Conservation (phyloP, 2,329 filamentous ascomycete species). For the Cyanodermella asteris region DNA sequence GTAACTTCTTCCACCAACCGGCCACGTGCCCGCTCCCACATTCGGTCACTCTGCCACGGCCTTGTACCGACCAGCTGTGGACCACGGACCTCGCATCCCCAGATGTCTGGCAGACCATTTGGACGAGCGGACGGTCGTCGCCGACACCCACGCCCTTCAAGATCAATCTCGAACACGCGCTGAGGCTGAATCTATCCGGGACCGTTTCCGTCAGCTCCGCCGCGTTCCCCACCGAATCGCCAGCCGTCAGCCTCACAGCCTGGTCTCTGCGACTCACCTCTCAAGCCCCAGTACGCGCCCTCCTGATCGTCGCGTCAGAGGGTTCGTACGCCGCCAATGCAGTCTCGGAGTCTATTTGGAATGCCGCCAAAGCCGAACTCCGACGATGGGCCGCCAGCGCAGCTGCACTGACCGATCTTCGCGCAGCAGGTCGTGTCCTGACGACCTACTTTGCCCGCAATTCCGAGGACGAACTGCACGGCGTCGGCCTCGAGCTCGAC, state of each 20-base stretch:
- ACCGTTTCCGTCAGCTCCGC: slow-evolving; percentile 9
- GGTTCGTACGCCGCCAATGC: slow-evolving; percentile 17
- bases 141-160: too few species aligned
- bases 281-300: slow-evolving; percentile 12
- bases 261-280: slow-evolving; percentile 10
- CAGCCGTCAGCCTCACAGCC: not conserved
- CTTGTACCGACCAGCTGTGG: slow-evolving; percentile 13
- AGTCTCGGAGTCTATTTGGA: slow-evolving; percentile 13
- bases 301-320: slow-evolving; percentile 16
- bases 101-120: slow-evolving; percentile 6
- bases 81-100: slow-evolving; percentile 12
- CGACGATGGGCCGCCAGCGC: slow-evolving; percentile 11
- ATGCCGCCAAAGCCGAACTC: slow-evolving; percentile 12
- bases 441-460: slow-evolving; percentile 5
- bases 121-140: slow-evolving; percentile 5
- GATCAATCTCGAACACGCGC: not conserved
- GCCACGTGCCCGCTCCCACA: slow-evolving; percentile 8
- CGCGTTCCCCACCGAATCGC: slow-evolving; percentile 8
- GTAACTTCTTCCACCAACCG: slow-evolving; percentile 13
- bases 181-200: too few species aligned
- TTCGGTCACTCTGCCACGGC: slow-evolving; percentile 14
- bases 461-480: slow-evolving; percentile 7
- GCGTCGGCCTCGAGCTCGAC: slow-evolving; percentile 14
- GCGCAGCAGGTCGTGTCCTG: slow-evolving; percentile 13
- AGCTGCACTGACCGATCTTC: slow-evolving; percentile 9